Evolutionary conservation across 306 rosid genomes (phyloP), one percentile per base, ranked within the genome.

Genomic region (Medicago lupulina): DNA sequence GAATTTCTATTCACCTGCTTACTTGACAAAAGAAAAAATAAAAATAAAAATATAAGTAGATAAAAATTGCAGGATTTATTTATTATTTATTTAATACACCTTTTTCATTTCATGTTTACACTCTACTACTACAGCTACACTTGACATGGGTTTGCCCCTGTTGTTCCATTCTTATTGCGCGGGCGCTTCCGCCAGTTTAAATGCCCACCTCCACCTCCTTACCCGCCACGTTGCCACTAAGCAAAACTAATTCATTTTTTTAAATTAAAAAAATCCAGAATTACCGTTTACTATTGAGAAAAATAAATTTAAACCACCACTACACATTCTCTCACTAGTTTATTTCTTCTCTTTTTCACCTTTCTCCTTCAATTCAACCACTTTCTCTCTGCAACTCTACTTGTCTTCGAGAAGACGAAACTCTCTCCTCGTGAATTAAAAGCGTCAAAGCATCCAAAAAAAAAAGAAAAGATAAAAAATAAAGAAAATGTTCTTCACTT

Each of bases 321-420:
- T 12, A 38, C 81, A 38, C 81, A 60, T 61, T 69, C 70, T 80
- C 87, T 87, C 85, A 78, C 86, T 82, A 75, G 4, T 7, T 61
- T 84, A 71, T 6, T 14, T 61, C 19, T 9, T 18, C 28, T 70
- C 71, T 19, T 79, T 34, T 34, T 34, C 55, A 68, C 67, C 67
- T 59, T 72, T 72, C 68, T 63, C 43, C 73, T 81, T 44, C 82
- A 68, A 73, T 81, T 44, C 82, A 68, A 73, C 57, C 17, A 46
- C 85, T 38, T 58, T 19, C 76, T 55, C 82, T 71, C 85, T 76
- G 96, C 88, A 86, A 85, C 89, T 84, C 72, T 77, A 64, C 79
- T 81, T 84, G 87, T 76, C 98, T 89, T 90, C 81, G 83, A 90
- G 92, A 86, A 90, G 92, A 90, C 96, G 97, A 86, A 94, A 88